Evolutionary conservation across 2,329 filamentous ascomycete genomes (phyloP), one percentile per base, ranked within the genome.

Genomic region (Colletotrichum plurivorum): DNA sequence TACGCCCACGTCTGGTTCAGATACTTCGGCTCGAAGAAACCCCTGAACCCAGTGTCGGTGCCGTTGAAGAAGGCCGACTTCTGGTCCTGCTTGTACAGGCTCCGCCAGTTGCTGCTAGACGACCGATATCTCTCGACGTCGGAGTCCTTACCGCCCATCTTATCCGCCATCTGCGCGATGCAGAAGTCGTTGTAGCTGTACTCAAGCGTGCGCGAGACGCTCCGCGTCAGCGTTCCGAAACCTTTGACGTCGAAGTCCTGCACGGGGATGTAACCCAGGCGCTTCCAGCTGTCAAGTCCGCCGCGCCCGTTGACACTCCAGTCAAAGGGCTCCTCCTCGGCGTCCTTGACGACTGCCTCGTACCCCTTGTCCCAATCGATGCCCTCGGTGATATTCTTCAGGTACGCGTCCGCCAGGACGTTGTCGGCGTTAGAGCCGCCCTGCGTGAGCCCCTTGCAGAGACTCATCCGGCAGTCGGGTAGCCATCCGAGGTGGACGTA

Each of bases 151-250:
- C 87, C 88, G 2, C 87, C 88, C 46, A 93, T 76, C 0, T 80
- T 83, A 10, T 84, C 83, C 0, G 91, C 91, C 64, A 94, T 87
- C 54, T 89, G 83, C 0, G 89, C 84, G 63, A 93, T 90, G 71
- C 88, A 89, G 73, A 89, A 95, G 79, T 94, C 93, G 71, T 94
- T 89, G 78, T 94, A 94, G 7, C 90, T 88, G 76, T 95, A 95
- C 76, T 94, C 93, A 0, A 94, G 86, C 0, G 92, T 94, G 8
- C 93, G 85, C 1, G 90, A 93, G 27, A 94, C 87, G 71, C 87
- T 91, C 7, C 93, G 85, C 0, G 92, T 94, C 77, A 92, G 87
- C 0, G 89, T 89, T 0, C 92, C 92, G n/a, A 89, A 87, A 2
- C 91, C 91, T 66, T 83, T 83, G 76, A 83, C 82, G 76, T 94